A percentile compares a stretch with the other conserved stretches of the same genome.
Conservation (phyloP, 352 stramenopile species). For the Globisporangium solare region DNA sequence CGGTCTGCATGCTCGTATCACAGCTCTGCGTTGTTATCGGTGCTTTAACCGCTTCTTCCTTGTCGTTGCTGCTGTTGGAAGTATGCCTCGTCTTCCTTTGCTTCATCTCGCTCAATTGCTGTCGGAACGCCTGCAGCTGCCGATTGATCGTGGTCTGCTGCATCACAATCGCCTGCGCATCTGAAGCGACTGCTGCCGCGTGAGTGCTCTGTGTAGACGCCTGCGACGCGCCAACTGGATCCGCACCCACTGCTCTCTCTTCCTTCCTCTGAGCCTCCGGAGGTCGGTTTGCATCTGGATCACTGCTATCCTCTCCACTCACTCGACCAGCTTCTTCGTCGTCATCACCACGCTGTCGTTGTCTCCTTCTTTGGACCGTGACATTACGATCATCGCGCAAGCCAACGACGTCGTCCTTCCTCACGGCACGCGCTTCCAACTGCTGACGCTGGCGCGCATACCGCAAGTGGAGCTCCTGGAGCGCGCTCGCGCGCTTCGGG, state of each 20-base stretch:
- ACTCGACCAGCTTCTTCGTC: no score
- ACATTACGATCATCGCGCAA: background rate
- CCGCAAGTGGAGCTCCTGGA: slow-evolving; percentile 13
- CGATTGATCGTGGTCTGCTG: slow-evolving; percentile 31
- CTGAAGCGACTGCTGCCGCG: background rate
- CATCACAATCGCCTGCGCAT: slow-evolving; percentile 11
- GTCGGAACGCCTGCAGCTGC: slow-evolving; percentile 39
- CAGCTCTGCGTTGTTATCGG: background rate
- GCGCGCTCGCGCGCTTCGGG: slow-evolving; percentile 5
- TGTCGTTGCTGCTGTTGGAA: background rate
- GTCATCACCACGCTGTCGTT: background rate
- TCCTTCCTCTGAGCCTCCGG: no score
- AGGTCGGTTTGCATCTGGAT: no score
- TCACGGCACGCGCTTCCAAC: slow-evolving; percentile 1
- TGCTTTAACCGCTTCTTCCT: background rate
- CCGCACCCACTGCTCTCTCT: no score
- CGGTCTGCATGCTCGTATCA: slow-evolving; percentile 18
- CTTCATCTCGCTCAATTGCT: slow-evolving; percentile 42
- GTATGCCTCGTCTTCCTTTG: slow-evolving; percentile 21
- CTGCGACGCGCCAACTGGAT: no score
- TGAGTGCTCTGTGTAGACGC: no score
- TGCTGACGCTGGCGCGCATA: slow-evolving; percentile 12
- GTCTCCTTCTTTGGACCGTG: no score
- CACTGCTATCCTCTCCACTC: background rate
- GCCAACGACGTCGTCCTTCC: no score